Evolutionary conservation across 192 early-diverging fungal genomes (phyloP).

Genomic region (Rhizoclosmatium globosum): DNA sequence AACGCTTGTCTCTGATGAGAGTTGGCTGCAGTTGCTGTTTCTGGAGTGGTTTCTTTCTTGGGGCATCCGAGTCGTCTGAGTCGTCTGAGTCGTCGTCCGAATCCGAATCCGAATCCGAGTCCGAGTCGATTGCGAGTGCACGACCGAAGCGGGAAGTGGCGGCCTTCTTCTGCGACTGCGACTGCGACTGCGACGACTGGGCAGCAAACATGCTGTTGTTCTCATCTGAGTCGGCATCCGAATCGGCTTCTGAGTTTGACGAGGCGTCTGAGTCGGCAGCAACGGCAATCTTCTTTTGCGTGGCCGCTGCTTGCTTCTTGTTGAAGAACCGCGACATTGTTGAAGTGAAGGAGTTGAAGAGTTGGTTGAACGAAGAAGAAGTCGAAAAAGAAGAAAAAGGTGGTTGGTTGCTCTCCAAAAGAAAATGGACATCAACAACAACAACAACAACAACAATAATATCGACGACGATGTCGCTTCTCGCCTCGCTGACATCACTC

Average conservation of each 20-base stretch:
- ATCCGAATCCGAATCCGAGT: constrained; percentile 53
- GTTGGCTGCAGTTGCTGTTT: constrained; percentile 79
- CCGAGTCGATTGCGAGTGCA: constrained; percentile 43
- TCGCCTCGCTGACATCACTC: neutral
- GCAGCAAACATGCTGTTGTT: neutral
- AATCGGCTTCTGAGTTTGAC: constrained; percentile 46
- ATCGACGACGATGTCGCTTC: neutral
- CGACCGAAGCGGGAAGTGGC: constrained; percentile 27
- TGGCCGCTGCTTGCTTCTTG: neutral
- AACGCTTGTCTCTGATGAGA: constrained; percentile 88
- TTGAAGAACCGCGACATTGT: constrained; percentile 31
- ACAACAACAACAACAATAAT: too few species aligned
- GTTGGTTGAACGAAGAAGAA: constrained; percentile 75
- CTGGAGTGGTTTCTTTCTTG: constrained; percentile 72
- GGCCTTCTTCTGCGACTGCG: constrained; percentile 12
- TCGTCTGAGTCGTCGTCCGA: constrained; percentile 41
- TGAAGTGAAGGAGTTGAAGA: constrained; percentile 65
- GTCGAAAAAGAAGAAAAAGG: neutral
- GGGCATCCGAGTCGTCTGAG: constrained; percentile 32
- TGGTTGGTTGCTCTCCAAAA: too few species aligned
- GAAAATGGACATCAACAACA: too few species aligned
- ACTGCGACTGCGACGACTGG: too few species aligned
- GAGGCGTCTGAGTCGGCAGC: constrained; percentile 70
- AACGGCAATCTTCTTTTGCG: too few species aligned
- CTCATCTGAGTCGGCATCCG: constrained; percentile 39